Conservation (phyloP, 2,329 filamentous ascomycete species). For the Dothiorella sarmentorum region DNA sequence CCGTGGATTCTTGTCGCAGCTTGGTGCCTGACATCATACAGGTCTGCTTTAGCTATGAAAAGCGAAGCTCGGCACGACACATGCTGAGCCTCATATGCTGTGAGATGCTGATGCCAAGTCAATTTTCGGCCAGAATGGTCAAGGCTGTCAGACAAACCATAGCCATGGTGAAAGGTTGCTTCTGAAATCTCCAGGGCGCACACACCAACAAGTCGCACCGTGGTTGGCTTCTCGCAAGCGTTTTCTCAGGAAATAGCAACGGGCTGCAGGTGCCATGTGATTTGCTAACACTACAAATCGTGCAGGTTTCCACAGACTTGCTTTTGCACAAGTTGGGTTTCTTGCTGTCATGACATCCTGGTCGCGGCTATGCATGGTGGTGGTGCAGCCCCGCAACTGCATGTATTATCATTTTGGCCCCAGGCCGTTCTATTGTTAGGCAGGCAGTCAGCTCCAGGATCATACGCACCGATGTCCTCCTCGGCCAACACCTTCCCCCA, state of each 20-base stretch:
- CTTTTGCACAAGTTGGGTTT: too few species aligned
- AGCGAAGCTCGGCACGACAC: neutral
- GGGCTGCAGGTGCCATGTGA: too few species aligned
- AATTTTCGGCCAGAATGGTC: neutral
- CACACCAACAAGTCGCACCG: neutral
- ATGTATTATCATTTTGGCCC: neutral
- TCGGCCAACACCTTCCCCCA: neutral
- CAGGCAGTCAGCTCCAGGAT: slow-evolving; percentile 3
- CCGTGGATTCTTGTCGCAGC: neutral
- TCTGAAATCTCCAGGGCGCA: neutral
- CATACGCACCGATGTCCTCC: neutral
- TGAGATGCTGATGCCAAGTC: neutral
- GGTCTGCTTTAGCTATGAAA: neutral
- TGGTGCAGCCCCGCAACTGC: neutral
- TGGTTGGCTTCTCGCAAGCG: neutral
- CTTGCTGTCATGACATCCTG: neutral
- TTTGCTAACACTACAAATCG: too few species aligned
- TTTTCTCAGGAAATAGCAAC: too few species aligned
- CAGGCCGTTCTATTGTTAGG: slow-evolving; percentile 2
- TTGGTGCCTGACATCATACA: neutral
- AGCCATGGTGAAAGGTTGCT: neutral
- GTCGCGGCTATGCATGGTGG: neutral
- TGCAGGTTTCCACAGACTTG: too few species aligned
- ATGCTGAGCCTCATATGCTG: neutral
- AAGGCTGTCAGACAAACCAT: neutral